A percentile compares a stretch with the other conserved stretches of the same genome.
Conservation (phyloP, 768 basidiomycete species). For the Calocera viscosa region DNA sequence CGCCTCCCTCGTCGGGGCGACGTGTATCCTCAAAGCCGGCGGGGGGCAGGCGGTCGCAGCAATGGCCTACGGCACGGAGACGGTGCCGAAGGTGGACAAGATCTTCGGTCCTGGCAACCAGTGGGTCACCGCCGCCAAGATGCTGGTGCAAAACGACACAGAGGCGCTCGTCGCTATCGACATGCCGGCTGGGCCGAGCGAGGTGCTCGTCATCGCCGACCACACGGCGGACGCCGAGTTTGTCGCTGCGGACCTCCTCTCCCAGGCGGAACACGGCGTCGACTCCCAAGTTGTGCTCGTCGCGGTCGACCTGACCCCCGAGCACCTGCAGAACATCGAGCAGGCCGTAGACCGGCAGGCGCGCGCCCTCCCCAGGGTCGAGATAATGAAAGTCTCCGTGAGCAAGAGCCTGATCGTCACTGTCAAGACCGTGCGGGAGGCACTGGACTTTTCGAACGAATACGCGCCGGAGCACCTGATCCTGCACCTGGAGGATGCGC, state of each 20-base stretch:
- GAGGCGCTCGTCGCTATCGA: slow-evolving; percentile 93
- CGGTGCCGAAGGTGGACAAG: slow-evolving; percentile 96
- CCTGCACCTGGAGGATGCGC: slow-evolving; percentile 67
- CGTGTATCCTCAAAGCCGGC: slow-evolving; percentile 83
- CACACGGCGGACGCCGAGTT: slow-evolving; percentile 72
- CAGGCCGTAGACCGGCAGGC: slow-evolving; percentile 78
- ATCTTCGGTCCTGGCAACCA: slow-evolving; percentile 99
- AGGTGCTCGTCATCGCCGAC: slow-evolving; percentile 94
- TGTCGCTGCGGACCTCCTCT: slow-evolving; percentile 91
- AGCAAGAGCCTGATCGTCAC: slow-evolving; percentile 83
- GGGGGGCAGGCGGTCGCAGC: slow-evolving; percentile 95
- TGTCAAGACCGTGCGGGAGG: slow-evolving; percentile 52
- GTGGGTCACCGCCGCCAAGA: slow-evolving; percentile 99
- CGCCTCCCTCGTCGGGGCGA: slow-evolving; percentile 79
- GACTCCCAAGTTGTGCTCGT: slow-evolving; percentile 98
- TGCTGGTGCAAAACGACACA: slow-evolving; percentile 97
- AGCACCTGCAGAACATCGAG: slow-evolving; percentile 62
- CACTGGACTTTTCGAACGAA: slow-evolving; percentile 82
- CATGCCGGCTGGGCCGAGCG: slow-evolving; percentile 97
- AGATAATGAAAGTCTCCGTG: slow-evolving; percentile 81
- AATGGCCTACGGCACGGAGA: slow-evolving; percentile 89
- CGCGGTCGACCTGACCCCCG: slow-evolving; percentile 52
- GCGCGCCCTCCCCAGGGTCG: slow-evolving; percentile 69
- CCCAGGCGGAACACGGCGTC: slow-evolving; percentile 95
- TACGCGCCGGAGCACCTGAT: slow-evolving; percentile 98